Percentiles rank a stretch among this genome's conserved stretches.
Conservation (phyloP, 1,139 yeast genomes). For the Kluyveromyces sp. region DNA sequence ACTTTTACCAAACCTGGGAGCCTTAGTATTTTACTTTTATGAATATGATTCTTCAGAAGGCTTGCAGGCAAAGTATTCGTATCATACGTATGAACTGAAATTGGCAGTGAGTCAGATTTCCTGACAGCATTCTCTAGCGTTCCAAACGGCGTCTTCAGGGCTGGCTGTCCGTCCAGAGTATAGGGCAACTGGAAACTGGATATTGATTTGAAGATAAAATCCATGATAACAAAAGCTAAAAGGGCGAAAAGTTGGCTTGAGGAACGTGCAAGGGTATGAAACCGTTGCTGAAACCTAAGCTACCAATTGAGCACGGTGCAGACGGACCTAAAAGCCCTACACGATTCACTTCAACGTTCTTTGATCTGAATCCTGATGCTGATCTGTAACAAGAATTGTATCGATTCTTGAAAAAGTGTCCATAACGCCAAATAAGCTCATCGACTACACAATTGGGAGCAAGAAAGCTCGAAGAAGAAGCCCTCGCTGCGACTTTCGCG, state of each 20-base stretch:
- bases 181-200: constrained; percentile 31
- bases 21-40: constrained; percentile 58
- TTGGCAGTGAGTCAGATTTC: constrained; percentile 28
- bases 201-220: constrained; percentile 28
- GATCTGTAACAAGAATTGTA: neutral
- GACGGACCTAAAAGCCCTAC: no score
- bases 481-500: no score
- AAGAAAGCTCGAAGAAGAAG: no score
- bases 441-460: no score
- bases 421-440: no score
- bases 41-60: constrained; percentile 58
- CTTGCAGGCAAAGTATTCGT: constrained; percentile 13
- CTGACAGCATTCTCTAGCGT: constrained; percentile 37
- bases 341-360: no score
- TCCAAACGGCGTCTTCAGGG: constrained; percentile 36
- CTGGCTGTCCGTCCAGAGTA: constrained; percentile 22
- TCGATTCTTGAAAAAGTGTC: no score
- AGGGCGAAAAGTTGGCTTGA: neutral
- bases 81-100: constrained; percentile 21
- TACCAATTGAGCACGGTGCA: no score
- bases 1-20: constrained; percentile 72
- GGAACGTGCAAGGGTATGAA: neutral
- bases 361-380: neutral
- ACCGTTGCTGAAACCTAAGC: no score
- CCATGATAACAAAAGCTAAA: constrained; percentile 16